Conservation (phyloP, 129 eudicot genomes). For the Flaveria brownii region DNA sequence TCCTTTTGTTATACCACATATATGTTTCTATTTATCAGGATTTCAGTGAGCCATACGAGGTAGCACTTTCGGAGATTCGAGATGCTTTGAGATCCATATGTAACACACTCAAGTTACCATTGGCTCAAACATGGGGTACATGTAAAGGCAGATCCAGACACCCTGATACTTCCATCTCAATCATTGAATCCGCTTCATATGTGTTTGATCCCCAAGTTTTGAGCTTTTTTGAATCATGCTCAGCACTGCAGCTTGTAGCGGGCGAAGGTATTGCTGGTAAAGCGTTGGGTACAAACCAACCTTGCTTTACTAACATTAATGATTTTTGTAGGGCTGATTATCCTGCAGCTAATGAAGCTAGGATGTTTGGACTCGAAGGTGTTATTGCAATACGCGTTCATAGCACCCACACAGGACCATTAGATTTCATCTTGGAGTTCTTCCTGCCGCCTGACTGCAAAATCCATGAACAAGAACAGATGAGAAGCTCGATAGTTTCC, state of each 20-base stretch:
- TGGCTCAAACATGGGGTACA: constrained; percentile 66
- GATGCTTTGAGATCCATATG: constrained; percentile 48
- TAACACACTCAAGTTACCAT: constrained; percentile 46
- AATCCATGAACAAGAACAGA: constrained; percentile 40
- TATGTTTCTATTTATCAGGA: constrained; percentile 37
- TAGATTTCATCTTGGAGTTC: constrained; percentile 53
- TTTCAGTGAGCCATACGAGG: constrained; percentile 31
- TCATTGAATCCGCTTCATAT: constrained; percentile 55
- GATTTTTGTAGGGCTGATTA: constrained; percentile 58
- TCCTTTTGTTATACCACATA: constrained; percentile 14
- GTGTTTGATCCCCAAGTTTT: constrained; percentile 43
- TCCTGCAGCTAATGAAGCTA: constrained; percentile 55
- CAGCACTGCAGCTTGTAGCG: constrained; percentile 41
- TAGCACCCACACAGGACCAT: constrained; percentile 39
- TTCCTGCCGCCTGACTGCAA: constrained; percentile 50
- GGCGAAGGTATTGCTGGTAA: constrained; percentile 66
- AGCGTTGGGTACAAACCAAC: constrained; percentile 61
- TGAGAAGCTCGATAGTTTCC: constrained; percentile 34
- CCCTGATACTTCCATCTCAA: constrained; percentile 38
- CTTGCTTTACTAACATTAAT: constrained; percentile 53
- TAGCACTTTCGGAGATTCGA: constrained; percentile 44
- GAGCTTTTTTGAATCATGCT: constrained; percentile 50
- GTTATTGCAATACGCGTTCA: constrained; percentile 54
- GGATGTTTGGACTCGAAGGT: constrained; percentile 40
- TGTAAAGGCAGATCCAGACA: constrained; percentile 35